Evolutionary conservation across 129 eudicot species (phyloP).

Genomic region (Logfia minima): DNA sequence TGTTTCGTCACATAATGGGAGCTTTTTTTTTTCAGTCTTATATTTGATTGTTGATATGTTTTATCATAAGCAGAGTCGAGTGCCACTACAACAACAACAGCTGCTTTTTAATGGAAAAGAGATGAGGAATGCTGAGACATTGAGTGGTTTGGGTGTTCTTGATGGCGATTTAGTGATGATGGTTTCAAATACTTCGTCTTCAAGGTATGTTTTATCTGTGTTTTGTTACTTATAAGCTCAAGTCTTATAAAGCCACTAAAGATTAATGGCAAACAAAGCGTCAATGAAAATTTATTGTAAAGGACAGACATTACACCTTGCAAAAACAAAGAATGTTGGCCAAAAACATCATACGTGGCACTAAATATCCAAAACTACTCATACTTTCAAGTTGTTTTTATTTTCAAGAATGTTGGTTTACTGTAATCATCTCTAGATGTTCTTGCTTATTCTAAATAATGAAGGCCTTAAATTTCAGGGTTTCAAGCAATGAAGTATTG

Average conservation of each 20-base stretch:
- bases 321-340: not conserved
- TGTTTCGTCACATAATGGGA: not conserved
- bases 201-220: slow-evolving; percentile 49
- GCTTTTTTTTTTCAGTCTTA: not conserved
- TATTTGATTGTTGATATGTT: not conserved
- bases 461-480: slow-evolving; percentile 41
- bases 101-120: slow-evolving; percentile 82
- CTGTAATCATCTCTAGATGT: not conserved
- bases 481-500: slow-evolving; percentile 47
- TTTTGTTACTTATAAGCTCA: not conserved
- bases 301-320: too few relatives aligned
- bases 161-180: slow-evolving; percentile 98
- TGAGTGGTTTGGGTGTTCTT: slow-evolving; percentile 73
- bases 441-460: not conserved
- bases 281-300: not conserved
- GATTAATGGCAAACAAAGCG: not conserved
- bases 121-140: slow-evolving; percentile 75
- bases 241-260: not conserved
- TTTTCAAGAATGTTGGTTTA: not conserved
- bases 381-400: not conserved
- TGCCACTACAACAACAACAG: slow-evolving; percentile 87
- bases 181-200: slow-evolving; percentile 56
- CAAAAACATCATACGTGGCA: not conserved
- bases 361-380: not conserved
- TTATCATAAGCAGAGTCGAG: slow-evolving; percentile 56